A percentile compares a stretch with the other conserved stretches of the same genome.
phyloP scores from a whole-genome alignment of 371 early-diverging fungal species.

The Umbelopsis sp. region DNA sequence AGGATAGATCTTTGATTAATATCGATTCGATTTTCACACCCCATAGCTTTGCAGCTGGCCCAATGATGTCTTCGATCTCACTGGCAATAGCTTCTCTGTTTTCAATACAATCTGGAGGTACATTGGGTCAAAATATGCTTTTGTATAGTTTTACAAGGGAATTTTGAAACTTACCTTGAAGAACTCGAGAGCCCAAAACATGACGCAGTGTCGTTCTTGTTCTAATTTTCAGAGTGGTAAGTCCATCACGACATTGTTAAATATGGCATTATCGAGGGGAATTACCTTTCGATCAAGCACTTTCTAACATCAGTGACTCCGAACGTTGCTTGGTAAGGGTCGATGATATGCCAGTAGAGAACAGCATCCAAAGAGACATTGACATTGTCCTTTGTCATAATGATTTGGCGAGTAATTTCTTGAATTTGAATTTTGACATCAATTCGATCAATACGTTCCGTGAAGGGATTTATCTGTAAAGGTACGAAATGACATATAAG shows the following conservation, averaged over 20 bases:
- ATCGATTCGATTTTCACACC: conserved; percentile 80
- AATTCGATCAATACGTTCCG: conserved; percentile 68
- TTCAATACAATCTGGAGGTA: conserved; percentile 79
- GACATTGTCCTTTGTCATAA: conserved; percentile 92
- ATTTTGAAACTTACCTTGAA: conserved; percentile 34
- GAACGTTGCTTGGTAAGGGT: conserved; percentile 82
- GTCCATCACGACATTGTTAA: not conserved
- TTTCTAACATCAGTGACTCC: conserved; percentile 73
- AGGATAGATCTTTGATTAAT: conserved; percentile 85
- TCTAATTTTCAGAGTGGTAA: conserved; percentile 23
- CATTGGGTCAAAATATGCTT: conserved; percentile 23
- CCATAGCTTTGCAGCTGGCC: conserved; percentile 57
- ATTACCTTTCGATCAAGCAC: conserved; percentile 77
- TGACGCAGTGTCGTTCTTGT: conserved; percentile 79
- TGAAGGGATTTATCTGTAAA: conserved; percentile 63
- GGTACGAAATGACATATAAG: not conserved
- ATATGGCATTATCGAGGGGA: not conserved
- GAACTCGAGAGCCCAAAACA: conserved; percentile 63
- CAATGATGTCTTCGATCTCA: conserved; percentile 79
- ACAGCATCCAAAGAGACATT: conserved; percentile 82
- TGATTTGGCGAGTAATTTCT: conserved; percentile 73
- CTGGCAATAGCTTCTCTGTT: conserved; percentile 86
- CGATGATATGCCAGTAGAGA: conserved; percentile 81
- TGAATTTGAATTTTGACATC: conserved; percentile 82
- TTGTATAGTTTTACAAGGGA: not conserved